phyloP scores from a whole-genome alignment of 2,329 filamentous ascomycete genomes.

The Davidsoniella virescens region DNA sequence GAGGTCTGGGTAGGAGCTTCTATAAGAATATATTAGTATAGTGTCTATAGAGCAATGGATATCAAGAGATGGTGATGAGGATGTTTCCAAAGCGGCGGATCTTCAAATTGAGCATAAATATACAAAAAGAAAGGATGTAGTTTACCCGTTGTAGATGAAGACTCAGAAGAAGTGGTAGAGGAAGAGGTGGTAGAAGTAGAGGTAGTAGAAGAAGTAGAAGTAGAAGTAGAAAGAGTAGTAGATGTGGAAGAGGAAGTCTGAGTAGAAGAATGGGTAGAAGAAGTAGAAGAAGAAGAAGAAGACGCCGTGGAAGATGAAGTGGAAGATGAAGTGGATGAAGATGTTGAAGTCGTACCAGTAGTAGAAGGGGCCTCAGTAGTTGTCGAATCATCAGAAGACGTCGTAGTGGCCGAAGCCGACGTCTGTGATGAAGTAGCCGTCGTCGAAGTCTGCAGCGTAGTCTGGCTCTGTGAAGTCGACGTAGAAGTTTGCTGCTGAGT shows the following conservation, averaged over 20 bases:
- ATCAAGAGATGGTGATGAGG: not conserved
- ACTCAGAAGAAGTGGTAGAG: constrained; percentile 7
- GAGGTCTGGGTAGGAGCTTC: constrained; percentile 16
- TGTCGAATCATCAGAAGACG: constrained; percentile 18
- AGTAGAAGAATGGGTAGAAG: constrained; percentile 11
- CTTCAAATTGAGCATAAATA: not conserved
- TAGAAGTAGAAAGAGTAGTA: constrained; percentile 19
- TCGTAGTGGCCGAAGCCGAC: constrained; percentile 13
- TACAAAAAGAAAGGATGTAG: not conserved
- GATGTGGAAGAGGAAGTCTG: constrained; percentile 11
- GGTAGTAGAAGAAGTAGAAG: constrained; percentile 17
- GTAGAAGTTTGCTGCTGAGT: constrained; percentile 1
- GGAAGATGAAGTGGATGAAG: constrained; percentile 11
- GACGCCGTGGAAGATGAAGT: constrained; percentile 4
- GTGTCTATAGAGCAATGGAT: not conserved
- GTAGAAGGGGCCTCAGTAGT: constrained; percentile 12
- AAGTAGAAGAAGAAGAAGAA: constrained; percentile 10
- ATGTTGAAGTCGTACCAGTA: constrained; percentile 5
- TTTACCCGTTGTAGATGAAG: not conserved
- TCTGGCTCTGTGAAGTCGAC: constrained; percentile 12
- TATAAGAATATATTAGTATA: not conserved
- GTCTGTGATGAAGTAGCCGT: not conserved
- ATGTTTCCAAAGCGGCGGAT: not conserved
- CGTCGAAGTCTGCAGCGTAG: not conserved
- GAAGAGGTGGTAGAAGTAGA: constrained; percentile 14